These are phyloP conservation scores for Dimargaris verticillata DNA, from an alignment of 192 early-diverging fungal genomes.

Conservation along the genomic window DNA sequence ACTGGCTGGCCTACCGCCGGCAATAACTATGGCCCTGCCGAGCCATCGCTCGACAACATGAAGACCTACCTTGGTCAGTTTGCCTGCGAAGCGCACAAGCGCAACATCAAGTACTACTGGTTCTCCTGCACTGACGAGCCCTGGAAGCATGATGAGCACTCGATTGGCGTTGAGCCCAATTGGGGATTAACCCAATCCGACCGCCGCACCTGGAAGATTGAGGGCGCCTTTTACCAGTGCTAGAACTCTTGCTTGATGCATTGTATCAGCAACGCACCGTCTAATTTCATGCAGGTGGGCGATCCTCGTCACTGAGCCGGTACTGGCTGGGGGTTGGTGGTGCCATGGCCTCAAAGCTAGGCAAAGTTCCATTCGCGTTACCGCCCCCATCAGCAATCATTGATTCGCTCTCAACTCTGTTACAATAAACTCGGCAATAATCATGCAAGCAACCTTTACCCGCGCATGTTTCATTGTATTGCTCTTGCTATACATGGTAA, in stretches of 20 bases:
- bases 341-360: too few species aligned
- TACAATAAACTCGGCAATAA: too few species aligned
- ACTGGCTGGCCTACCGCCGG: slow-evolving; percentile 49
- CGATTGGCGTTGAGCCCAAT: slow-evolving; percentile 31
- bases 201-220: slow-evolving; percentile 11
- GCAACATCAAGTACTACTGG: slow-evolving; percentile 39
- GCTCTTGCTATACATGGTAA: too few species aligned
- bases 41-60: slow-evolving; percentile 36
- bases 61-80: slow-evolving; percentile 42
- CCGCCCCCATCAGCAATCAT: too few species aligned
- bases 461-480: too few species aligned
- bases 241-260: background rate
- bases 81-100: slow-evolving; percentile 37
- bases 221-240: slow-evolving; percentile 7
- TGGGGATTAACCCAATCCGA: slow-evolving; percentile 29
- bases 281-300: too few species aligned
- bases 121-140: slow-evolving; percentile 53
- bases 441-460: too few species aligned
- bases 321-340: too few species aligned
- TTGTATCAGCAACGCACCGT: too few species aligned
- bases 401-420: too few species aligned
- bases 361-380: too few species aligned
- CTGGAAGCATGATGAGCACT: slow-evolving; percentile 38
- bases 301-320: too few species aligned
- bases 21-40: slow-evolving; percentile 24